Conservation (phyloP, 345 rosid species). For the Gossypium longicalyx region DNA sequence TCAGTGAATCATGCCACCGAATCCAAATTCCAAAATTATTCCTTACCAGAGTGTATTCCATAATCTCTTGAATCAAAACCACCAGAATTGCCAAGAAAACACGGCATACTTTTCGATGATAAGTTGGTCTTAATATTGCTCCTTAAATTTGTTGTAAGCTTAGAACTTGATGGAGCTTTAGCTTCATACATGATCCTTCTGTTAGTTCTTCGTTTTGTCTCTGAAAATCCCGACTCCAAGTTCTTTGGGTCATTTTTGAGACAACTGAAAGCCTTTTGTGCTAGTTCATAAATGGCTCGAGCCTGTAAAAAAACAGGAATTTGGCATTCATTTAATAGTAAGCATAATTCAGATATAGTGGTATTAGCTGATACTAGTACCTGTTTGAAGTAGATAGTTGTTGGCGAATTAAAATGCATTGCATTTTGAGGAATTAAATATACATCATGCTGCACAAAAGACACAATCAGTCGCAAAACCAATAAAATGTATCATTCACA, state of each 20-base stretch:
- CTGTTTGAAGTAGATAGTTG: constrained; percentile 56
- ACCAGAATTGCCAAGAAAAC: neutral
- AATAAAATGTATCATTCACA: neutral
- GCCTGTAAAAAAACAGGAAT: constrained; percentile 36
- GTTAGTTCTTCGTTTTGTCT: constrained; percentile 36
- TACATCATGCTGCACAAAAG: constrained; percentile 45
- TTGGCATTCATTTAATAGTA: constrained; percentile 10
- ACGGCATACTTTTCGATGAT: constrained; percentile 21
- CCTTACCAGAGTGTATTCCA: neutral
- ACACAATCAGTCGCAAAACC: constrained; percentile 8
- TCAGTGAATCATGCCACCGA: neutral
- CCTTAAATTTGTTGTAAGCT: constrained; percentile 25
- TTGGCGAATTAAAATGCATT: constrained; percentile 56
- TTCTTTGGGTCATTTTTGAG: constrained; percentile 45
- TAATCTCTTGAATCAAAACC: constrained; percentile 19
- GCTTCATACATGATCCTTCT: constrained; percentile 30
- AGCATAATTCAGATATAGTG: neutral
- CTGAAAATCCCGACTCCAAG: constrained; percentile 40
- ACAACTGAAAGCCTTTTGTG: constrained; percentile 48
- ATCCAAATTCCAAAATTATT: no score
- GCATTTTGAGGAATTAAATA: constrained; percentile 54
- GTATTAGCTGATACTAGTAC: constrained; percentile 24
- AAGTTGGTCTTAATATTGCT: neutral
- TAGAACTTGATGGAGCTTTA: constrained; percentile 18
- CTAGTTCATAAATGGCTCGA: constrained; percentile 51